A percentile compares a stretch with the other conserved stretches of the same genome.
Evolutionary conservation across 2,329 filamentous ascomycete species (phyloP).

Genomic region (Fusarium hainanense): DNA sequence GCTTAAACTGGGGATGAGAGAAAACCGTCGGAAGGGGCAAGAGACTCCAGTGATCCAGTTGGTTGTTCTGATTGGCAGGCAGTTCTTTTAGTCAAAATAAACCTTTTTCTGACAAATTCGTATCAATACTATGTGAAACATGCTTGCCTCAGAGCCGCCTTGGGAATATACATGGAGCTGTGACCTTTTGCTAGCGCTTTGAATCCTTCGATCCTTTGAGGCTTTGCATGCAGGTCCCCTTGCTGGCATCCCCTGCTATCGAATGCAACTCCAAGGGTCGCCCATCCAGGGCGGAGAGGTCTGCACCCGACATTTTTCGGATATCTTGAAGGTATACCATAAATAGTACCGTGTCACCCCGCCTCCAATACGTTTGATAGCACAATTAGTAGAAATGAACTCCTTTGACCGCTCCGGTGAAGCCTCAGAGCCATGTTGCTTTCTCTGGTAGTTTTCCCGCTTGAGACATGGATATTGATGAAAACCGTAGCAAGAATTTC

Average conservation of each 20-base stretch:
- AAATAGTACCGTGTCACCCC: neutral
- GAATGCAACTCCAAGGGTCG: neutral
- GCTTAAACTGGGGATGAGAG: neutral
- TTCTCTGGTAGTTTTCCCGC: neutral
- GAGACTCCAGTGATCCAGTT: too few relatives aligned
- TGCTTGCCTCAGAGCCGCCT: neutral
- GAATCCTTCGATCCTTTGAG: neutral
- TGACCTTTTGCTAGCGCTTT: neutral
- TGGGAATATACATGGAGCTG: neutral
- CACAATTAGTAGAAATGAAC: neutral
- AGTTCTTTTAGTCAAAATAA: neutral
- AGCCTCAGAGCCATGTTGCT: neutral
- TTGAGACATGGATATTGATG: neutral
- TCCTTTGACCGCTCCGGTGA: accelerated
- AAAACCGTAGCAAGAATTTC: accelerated
- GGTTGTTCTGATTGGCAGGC: too few relatives aligned
- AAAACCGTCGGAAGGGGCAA: neutral
- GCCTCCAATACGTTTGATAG: neutral
- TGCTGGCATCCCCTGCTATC: neutral
- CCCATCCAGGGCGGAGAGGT: neutral
- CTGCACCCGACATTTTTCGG: neutral
- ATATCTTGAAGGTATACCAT: neutral
- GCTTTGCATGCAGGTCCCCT: neutral
- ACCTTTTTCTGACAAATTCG: neutral
- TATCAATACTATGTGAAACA: neutral